Evolutionary conservation across 805 yeast species (phyloP), one percentile per base, ranked within the genome.

Genomic region (Myxozyma kluyveri): DNA sequence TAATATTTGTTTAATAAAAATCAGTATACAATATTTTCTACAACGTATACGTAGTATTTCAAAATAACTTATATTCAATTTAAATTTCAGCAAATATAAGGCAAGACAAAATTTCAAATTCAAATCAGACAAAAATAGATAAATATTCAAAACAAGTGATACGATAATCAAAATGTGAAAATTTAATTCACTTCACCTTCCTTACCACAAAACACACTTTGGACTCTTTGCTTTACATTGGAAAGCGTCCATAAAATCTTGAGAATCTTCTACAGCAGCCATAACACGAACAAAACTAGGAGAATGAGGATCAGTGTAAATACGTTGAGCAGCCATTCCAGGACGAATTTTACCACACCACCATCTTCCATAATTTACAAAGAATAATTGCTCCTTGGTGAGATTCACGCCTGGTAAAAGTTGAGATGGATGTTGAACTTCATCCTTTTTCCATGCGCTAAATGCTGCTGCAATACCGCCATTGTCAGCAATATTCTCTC

Each of bases 191-290:
- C 4, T 6, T 3, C 21, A 4, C 3, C 4, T 2, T 18, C 22
- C 22, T 17, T 41, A 91, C 51, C 60, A 56, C 46, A 56, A 39
- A 7, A 50, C 60, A 47, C 60, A 56, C 23, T 49, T 45, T 3
- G 59, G 59, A 43, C 37, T 18, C 43, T 54, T 56, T 38, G 44
- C 47, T 42, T 38, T 43, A 49, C 60, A 56, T 42, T 55, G 55
- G 56, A 56, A 56, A 27, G 60, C 60, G 29, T 56, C 56, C 22
- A 55, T 55, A 41, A 56, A 56, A 12, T 49, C 52, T 46, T 54
- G 59, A 29, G 60, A 56, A 31, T 56, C 48, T 31, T 44, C 56
- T 2, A 50, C 60, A n/a, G 43, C 56, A 10, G 60, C 60, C 38
- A 54, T 35, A 26, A 56, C 56, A 19, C 60, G 57, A 19, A 56